Evolutionary conservation across 169 alveolate genomes (phyloP), one percentile per base, ranked within the genome.

Genomic region (Plasmodium falciparum): DNA sequence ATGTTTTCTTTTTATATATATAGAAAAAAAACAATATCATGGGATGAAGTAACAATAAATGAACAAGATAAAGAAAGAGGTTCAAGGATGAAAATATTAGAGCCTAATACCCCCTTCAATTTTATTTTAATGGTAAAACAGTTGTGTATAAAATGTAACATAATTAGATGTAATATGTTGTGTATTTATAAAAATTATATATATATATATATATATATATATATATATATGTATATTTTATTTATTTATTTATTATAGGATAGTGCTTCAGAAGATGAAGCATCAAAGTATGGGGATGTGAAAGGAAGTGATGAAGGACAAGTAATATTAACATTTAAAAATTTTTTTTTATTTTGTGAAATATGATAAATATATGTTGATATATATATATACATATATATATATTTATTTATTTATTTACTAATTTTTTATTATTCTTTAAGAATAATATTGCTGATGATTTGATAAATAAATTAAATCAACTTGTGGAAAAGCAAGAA

Each of bases 61-160:
- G 97, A 95, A 73, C 97, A 95, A 61, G 97, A 95, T 91, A 95
- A 95, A 62, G 97, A 78, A 26, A 83, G 97, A 58, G 97, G 97
- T 9, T 95, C 97, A 11, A 71, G 97, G 65, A 73, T 85, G 85
- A 95, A 95, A 67, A 95, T 95, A 54, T 52, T 93, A 56, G 97
- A 95, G 78, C 95, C 93, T 17, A 89, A 93, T 69, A 95, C 97
- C n/a, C 97, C 97, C 7, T 95, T 90, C 74, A 88, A 92, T 90
- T 93, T 88, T 94, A 78, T 66, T 75, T 54, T 93, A 63, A 86
- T 85, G 92, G 95, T 92, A 89, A 17, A 70, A 5, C 0, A 3
- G 2, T 39, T 39, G 47, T 39, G 9, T 39, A 39, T 39, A 39
- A 39, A 39, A 39, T 39, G 47, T 39, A 39, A 39, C 47, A 39